Percentiles rank a stretch among this genome's conserved stretches.
phyloP scores from a whole-genome alignment of 2,329 filamentous ascomycete genomes.

The Parastagonospora nodorum region DNA sequence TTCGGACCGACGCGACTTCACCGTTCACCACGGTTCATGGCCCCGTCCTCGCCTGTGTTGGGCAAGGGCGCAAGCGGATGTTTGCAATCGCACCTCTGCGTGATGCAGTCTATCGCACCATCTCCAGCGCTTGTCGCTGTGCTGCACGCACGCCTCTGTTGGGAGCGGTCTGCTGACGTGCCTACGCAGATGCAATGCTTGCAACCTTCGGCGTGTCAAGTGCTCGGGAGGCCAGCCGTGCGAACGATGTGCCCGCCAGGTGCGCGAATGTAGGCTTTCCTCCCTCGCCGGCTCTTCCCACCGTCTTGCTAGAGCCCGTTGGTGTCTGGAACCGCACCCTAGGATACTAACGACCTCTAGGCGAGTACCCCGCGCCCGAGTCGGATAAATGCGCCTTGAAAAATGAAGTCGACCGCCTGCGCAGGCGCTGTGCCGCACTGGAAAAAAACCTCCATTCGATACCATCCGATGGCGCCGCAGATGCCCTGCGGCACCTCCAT shows the following conservation, averaged over 20 bases:
- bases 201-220: slow-evolving; percentile 30
- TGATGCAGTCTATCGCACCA: neutral
- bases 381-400: slow-evolving; percentile 22
- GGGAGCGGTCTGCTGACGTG: slow-evolving; percentile 5
- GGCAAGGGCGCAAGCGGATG: too few species aligned
- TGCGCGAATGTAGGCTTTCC: slow-evolving; percentile 18
- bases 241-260: slow-evolving; percentile 21
- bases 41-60: too few species aligned
- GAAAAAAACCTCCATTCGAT: slow-evolving; percentile 21
- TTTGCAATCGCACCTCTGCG: neutral
- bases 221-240: slow-evolving; percentile 36
- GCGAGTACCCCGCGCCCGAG: slow-evolving; percentile 27
- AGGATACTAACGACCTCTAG: neutral
- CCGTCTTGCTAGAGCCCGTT: neutral
- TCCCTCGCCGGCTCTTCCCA: neutral
- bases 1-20: neutral
- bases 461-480: slow-evolving; percentile 19
- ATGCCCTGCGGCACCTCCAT: slow-evolving; percentile 16
- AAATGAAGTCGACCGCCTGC: slow-evolving; percentile 28
- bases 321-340: neutral
- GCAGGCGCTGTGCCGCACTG: slow-evolving; percentile 24
- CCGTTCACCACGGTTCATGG: too few species aligned
- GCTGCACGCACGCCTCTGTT: too few species aligned
- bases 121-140: neutral
- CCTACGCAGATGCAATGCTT: slow-evolving; percentile 28